Conservation (phyloP, 73 alveolate genomes). For the Diophrys appendiculata region DNA sequence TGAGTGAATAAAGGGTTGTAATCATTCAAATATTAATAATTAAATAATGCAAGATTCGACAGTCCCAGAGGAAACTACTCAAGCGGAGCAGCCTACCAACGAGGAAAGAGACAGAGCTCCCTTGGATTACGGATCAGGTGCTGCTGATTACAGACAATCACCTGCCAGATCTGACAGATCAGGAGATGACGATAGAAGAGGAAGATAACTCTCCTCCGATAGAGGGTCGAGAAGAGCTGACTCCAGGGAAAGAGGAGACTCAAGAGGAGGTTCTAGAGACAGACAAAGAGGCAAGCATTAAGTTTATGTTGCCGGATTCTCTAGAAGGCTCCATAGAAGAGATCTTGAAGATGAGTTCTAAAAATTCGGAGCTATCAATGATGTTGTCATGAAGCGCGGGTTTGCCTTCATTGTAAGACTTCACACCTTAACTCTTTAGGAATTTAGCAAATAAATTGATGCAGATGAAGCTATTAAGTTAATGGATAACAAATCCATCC, state of each 20-base stretch:
- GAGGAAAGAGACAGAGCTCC: background rate
- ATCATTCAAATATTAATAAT: no score
- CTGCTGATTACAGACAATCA: no score
- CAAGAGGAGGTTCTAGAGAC: background rate
- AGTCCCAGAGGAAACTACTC: background rate
- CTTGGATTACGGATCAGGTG: background rate
- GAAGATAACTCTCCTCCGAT: no score
- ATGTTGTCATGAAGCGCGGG: slow-evolving; percentile 27
- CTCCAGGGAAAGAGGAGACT: background rate
- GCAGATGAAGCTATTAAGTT: slow-evolving; percentile 32
- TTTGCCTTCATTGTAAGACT: slow-evolving; percentile 34
- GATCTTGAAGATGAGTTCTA: slow-evolving; percentile 30
- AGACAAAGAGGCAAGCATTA: slow-evolving; percentile 9
- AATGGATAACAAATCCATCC: slow-evolving; percentile 16
- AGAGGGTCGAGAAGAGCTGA: slow-evolving; percentile 1
- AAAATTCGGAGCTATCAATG: slow-evolving; percentile 21
- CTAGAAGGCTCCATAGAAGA: slow-evolving; percentile 13
- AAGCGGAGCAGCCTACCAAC: background rate
- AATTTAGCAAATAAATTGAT: background rate
- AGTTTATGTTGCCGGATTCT: slow-evolving; percentile 26
- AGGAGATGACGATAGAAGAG: background rate
- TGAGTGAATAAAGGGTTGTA: no score
- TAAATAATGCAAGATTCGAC: background rate
- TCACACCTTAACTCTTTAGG: slow-evolving; percentile 3
- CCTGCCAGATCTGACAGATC: background rate